These are phyloP conservation scores for Leptosphaerulina australis DNA, from an alignment of 2,329 filamentous ascomycete species.

Conservation along the genomic window DNA sequence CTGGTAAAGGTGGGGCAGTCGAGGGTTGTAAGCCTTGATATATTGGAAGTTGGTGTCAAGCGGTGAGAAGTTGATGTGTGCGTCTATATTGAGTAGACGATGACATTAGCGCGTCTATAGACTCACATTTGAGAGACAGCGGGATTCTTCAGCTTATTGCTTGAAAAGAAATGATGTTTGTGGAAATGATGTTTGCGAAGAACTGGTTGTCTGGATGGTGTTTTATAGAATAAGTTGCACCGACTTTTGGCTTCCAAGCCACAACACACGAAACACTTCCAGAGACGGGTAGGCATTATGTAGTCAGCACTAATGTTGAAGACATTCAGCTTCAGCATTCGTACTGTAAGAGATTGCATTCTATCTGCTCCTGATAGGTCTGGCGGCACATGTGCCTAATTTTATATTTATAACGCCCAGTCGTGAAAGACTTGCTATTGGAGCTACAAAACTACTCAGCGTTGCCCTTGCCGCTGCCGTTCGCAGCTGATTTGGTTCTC, in stretches of 20 bases:
- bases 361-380: neutral
- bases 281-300: neutral
- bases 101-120: neutral
- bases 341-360: neutral
- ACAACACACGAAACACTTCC: neutral
- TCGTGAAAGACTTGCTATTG: neutral
- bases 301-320: slow-evolving; percentile 5
- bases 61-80: neutral
- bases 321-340: neutral
- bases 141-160: neutral
- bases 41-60: neutral
- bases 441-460: neutral
- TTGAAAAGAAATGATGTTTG: neutral
- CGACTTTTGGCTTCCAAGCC: neutral
- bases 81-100: neutral
- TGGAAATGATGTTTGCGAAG: too few species aligned
- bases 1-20: slow-evolving; percentile 1
- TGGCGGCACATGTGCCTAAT: neutral
- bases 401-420: neutral
- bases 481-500: slow-evolving; percentile 47
- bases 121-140: neutral
- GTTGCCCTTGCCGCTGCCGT: slow-evolving; percentile 27
- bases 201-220: neutral
- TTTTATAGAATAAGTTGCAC: slow-evolving; percentile 4
- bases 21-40: neutral